These are phyloP conservation scores for Tremellales sp. DNA, from an alignment of 1,284 basidiomycete species.

Conservation along the genomic window DNA sequence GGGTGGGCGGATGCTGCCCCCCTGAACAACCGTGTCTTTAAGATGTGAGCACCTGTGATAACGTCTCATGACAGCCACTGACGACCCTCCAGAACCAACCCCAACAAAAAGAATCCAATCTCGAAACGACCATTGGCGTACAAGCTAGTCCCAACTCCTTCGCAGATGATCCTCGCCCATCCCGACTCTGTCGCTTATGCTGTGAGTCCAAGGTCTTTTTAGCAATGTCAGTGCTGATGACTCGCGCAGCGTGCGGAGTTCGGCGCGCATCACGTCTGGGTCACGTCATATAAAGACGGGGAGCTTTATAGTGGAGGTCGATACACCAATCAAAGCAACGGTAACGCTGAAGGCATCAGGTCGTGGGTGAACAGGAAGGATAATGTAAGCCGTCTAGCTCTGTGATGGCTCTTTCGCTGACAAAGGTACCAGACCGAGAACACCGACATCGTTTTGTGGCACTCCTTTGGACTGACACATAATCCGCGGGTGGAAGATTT, in stretches of 20 bases:
- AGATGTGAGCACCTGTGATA: conserved; percentile 18
- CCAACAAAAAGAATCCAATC: conserved; percentile 43
- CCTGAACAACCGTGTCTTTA: conserved; percentile 43
- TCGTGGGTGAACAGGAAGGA: conserved; percentile 41
- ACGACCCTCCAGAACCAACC: conserved; percentile 37
- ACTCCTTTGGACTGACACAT: conserved; percentile 63
- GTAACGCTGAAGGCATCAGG: conserved; percentile 39
- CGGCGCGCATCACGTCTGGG: conserved; percentile 48
- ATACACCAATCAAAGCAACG: conserved; percentile 47
- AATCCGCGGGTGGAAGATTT: conserved; percentile 37
- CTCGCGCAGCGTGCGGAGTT: conserved; percentile 43
- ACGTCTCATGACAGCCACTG: background rate
- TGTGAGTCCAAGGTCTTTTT: too few relatives aligned
- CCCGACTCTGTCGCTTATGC: conserved; percentile 46
- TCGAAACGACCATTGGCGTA: conserved; percentile 45
- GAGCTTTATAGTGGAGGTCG: conserved; percentile 45
- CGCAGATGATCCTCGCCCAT: conserved; percentile 47
- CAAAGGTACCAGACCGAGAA: conserved; percentile 26
- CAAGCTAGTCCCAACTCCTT: conserved; percentile 47
- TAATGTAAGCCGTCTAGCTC: conserved; percentile 52
- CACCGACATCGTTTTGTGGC: conserved; percentile 67
- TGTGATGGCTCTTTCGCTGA: too few relatives aligned
- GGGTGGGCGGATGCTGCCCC: conserved; percentile 43
- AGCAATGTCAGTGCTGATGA: too few relatives aligned
- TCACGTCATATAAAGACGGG: conserved; percentile 44